A percentile compares a stretch with the other conserved stretches of the same genome.
Conservation (phyloP, 371 early-diverging fungal species). For the Lichtheimia ramosa region DNA sequence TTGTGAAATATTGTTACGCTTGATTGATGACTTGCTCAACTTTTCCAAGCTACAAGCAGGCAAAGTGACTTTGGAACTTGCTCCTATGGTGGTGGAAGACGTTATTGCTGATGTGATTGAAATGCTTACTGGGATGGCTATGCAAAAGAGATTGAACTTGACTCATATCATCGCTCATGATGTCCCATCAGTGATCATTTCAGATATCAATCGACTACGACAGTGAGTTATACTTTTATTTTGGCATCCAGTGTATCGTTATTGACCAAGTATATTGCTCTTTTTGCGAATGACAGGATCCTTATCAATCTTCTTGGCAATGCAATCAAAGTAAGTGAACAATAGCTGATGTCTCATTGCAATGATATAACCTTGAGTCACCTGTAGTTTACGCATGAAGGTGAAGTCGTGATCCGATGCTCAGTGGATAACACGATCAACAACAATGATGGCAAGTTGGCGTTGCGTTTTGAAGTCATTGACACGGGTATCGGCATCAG, state of each 20-base stretch:
- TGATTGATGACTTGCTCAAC: slow-evolving; percentile 64
- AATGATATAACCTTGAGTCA: background rate
- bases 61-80: slow-evolving; percentile 53
- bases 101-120: slow-evolving; percentile 57
- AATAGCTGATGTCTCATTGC: background rate
- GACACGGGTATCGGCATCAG: slow-evolving; percentile 61
- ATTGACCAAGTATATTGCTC: slow-evolving; percentile 3
- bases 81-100: slow-evolving; percentile 52
- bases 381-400: slow-evolving; percentile 55
- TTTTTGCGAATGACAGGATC: slow-evolving; percentile 14
- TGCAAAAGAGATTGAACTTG: slow-evolving; percentile 49
- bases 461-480: slow-evolving; percentile 38
- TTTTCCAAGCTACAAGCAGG: slow-evolving; percentile 68
- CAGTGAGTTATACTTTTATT: slow-evolving; percentile 21
- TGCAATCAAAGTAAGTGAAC: slow-evolving; percentile 29
- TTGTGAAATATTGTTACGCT: slow-evolving; percentile 56
- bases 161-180: slow-evolving; percentile 39
- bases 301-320: slow-evolving; percentile 42
- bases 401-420: slow-evolving; percentile 50
- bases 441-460: slow-evolving; percentile 7
- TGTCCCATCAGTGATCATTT: slow-evolving; percentile 36
- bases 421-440: slow-evolving; percentile 17
- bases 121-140: slow-evolving; percentile 52
- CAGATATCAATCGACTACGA: slow-evolving; percentile 48
- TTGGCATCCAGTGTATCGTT: background rate